Evolutionary conservation across 148 eudicot species (phyloP).

Genomic region (Silene uniflora): DNA sequence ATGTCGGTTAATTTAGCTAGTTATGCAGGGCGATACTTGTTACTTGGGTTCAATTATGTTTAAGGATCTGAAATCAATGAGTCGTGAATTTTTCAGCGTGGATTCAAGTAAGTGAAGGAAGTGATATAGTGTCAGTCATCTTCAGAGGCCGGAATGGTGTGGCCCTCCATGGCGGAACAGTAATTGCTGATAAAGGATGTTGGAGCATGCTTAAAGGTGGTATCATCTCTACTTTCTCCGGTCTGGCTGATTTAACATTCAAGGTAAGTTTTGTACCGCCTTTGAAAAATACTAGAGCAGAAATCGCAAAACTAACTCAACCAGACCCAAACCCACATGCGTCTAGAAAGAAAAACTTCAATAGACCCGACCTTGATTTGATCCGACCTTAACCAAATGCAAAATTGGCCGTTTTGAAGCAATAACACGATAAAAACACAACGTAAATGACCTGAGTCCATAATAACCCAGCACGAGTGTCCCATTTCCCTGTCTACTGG

Average conservation of each 20-base stretch:
- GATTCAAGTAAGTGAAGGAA: conserved; percentile 49
- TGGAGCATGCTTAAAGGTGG: conserved; percentile 82
- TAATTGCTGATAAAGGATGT: conserved; percentile 54
- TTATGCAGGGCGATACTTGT: background rate
- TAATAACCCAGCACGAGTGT: no score
- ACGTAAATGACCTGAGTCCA: no score
- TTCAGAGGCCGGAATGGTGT: conserved; percentile 23
- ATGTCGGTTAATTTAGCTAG: no score
- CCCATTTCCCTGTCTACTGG: no score
- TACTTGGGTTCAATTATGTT: no score
- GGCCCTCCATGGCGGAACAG: conserved; percentile 38
- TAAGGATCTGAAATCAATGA: background rate
- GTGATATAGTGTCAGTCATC: conserved; percentile 33
- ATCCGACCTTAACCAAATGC: no score
- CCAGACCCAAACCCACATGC: background rate
- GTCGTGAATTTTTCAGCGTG: conserved; percentile 38
- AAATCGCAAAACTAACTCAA: background rate
- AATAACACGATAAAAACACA: no score
- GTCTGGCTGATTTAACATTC: conserved; percentile 32
- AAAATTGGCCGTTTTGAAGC: no score
- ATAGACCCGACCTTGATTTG: no score
- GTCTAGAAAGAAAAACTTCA: no score
- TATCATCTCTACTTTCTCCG: conserved; percentile 29
- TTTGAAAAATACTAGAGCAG: background rate
- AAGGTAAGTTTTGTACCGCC: conserved; percentile 22